Percentiles rank a stretch among this genome's conserved stretches.
Conservation (phyloP, 805 yeast genomes). For the Candida qinlingensis region DNA sequence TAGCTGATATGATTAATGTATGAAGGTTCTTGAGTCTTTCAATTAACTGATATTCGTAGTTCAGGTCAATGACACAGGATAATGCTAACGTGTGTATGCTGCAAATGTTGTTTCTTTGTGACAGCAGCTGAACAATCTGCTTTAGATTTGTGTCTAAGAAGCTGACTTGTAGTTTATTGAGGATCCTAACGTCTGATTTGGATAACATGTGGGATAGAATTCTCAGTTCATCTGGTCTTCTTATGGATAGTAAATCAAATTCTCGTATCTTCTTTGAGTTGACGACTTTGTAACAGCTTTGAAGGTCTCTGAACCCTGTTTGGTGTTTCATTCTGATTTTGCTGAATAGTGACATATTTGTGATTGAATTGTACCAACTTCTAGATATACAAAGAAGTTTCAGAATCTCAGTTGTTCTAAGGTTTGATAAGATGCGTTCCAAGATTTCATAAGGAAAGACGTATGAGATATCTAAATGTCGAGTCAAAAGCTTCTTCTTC, state of each 20-base stretch:
- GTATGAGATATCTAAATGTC: conserved; percentile 1
- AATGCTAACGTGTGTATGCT: conserved; percentile 11
- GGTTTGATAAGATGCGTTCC: conserved; percentile 1
- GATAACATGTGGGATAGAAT: conserved; percentile 9
- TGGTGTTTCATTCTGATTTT: conserved; percentile 10
- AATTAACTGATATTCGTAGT: conserved; percentile 16
- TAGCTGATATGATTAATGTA: conserved; percentile 8
- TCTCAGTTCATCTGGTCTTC: conserved; percentile 19
- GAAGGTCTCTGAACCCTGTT: conserved; percentile 12
- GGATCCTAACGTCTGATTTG: conserved; percentile 6
- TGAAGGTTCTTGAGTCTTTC: conserved; percentile 13
- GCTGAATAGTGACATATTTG: conserved; percentile 14
- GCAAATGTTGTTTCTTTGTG: conserved; percentile 1
- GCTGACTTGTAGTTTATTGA: conserved; percentile 10
- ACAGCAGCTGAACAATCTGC: conserved; percentile 9
- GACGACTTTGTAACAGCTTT: conserved; percentile 14
- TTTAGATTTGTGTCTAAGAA: conserved; percentile 15
- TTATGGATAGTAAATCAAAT: conserved; percentile 12
- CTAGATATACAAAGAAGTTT: conserved; percentile 13
- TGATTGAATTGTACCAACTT: conserved; percentile 14
- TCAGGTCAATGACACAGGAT: conserved; percentile 15
- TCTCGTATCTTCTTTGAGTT: conserved; percentile 10
- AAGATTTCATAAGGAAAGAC: conserved; percentile 12
- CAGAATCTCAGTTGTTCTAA: conserved; percentile 2
- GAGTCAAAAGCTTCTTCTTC: background rate